Conservation (phyloP, 192 early-diverging fungal genomes). For the Gamsiella multidivaricata region DNA sequence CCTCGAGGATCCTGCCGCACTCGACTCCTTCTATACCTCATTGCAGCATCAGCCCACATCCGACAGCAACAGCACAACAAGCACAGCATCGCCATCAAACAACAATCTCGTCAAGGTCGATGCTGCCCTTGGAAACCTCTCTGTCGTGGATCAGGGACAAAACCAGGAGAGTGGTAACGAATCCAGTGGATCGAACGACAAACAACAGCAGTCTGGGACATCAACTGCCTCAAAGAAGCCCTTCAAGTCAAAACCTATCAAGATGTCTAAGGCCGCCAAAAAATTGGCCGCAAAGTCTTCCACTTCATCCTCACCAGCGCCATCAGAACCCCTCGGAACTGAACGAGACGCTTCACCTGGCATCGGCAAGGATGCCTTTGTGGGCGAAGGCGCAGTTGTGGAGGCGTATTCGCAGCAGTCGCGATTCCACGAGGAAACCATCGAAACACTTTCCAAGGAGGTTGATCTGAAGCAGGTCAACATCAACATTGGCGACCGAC, state of each 20-base stretch:
- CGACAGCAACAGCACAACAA: background rate
- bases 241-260: slow-evolving; percentile 37
- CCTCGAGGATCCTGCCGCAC: slow-evolving; percentile 55
- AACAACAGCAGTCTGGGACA: slow-evolving; percentile 13
- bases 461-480: slow-evolving; percentile 83
- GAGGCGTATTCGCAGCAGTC: slow-evolving; percentile 82
- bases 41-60: slow-evolving; percentile 8
- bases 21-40: slow-evolving; percentile 59
- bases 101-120: slow-evolving; percentile 13
- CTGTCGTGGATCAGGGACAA: slow-evolving; percentile 16
- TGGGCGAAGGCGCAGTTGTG: slow-evolving; percentile 56
- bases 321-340: background rate
- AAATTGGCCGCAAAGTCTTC: slow-evolving; percentile 46
- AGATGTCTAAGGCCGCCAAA: slow-evolving; percentile 51
- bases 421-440: slow-evolving; percentile 86
- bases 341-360: slow-evolving; percentile 2
- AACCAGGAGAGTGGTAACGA: slow-evolving; percentile 9
- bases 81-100: background rate
- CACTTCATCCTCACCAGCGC: background rate
- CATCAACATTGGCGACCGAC: slow-evolving; percentile 73
- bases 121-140: slow-evolving; percentile 9
- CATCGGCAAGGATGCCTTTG: slow-evolving; percentile 18
- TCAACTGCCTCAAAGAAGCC: slow-evolving; percentile 29
- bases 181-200: slow-evolving; percentile 28
- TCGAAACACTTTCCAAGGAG: slow-evolving; percentile 83